Evolutionary conservation across 495 filamentous ascomycete species (phyloP), one percentile per base, ranked within the genome.

Genomic region (Penicillium silybi): DNA sequence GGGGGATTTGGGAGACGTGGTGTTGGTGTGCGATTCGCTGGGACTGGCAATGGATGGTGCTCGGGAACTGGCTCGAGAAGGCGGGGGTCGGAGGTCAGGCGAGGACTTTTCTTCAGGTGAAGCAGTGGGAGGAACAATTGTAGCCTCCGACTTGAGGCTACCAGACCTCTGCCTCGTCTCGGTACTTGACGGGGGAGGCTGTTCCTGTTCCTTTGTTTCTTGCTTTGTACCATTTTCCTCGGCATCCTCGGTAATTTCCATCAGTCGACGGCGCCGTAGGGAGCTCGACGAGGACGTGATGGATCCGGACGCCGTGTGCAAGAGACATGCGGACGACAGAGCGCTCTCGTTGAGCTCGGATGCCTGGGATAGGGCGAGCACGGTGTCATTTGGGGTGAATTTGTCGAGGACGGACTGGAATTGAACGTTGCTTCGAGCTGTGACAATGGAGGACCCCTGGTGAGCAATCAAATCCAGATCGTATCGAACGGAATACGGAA

Each of bases 401-500:
- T 83, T 85, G 57, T 97, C 92, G 41, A 84, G 80, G 41, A 98
- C 72, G 26, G 89, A 85, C 51, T 87, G 87, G 62, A 96, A 96
- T 66, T 98, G 95, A 8, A 98, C 93, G n/a, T 89, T 82, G 22
- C 88, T 89, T 56, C 93, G 91, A 47, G 91, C 93, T 97, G 56
- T 23, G 43, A 57, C 15, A 50, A 26, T 41, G 46, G 34, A 50
- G 29, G 29, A 15, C 6, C 10, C 3, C 13, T 2, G 13, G 48
- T 51, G 15, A 51, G 34, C 46, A n/a, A n/a, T 37, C 4, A 19
- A 18, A 34, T 16, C 18, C 16, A 18, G 50, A 37, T 50, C 25
- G 43, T 41, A 22, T 38, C 5, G 37, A 46, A 41, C 42, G n/a
- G n/a, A n/a, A n/a, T n/a, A n/a, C n/a, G n/a, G n/a, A n/a, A 40